Evolutionary conservation across 495 filamentous ascomycete species (phyloP), one percentile per base, ranked within the genome.

Genomic region (Daldinia vernicosa): DNA sequence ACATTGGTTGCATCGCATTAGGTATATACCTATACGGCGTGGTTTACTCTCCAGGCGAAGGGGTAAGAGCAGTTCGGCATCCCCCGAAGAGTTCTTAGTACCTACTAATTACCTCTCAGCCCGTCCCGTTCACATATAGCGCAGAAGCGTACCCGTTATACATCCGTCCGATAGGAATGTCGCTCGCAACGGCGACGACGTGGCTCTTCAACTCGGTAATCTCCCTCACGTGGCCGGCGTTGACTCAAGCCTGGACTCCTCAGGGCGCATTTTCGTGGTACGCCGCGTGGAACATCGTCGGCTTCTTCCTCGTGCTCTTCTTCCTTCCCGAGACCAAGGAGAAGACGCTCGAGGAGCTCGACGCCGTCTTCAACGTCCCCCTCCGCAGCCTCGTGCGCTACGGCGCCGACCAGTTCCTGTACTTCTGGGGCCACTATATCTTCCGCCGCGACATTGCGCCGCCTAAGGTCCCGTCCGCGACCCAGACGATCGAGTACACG

Each of bases 271-370:
- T 93, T 70, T 80, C 80, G 4, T 91, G 89, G 79, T 92, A 92
- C 70, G 91, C 89, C 19, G 88, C 79, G 17, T 85, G 92, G 74
- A 94, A 95, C 68, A 78, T 91, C 4, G 80, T 87, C 12, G 91
- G 91, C 1, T 85, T 91, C 33, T 72, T 90, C 39, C 83, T 90
- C 78, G 91, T 93, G 53, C 89, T 93, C 74, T 81, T 94, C 51
- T 91, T 88, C 79, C 83, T 94, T 0, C 91, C 92, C 8, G 92
- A 94, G 81, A 94, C 92, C 1, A 94, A 94, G 79, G 91, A 92
- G 74, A 87, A 88, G 56, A 94, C 92, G 22, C 84, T 95, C 1
- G 89, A 92, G 76, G 90, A 91, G 68, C 77, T 89, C 24, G 87
- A 88, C 65, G 79, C 78, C 62, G 87, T 89, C 17, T 89, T 89